Conservation (phyloP, 2,329 filamentous ascomycete species). For the Cercospora berteroae region DNA sequence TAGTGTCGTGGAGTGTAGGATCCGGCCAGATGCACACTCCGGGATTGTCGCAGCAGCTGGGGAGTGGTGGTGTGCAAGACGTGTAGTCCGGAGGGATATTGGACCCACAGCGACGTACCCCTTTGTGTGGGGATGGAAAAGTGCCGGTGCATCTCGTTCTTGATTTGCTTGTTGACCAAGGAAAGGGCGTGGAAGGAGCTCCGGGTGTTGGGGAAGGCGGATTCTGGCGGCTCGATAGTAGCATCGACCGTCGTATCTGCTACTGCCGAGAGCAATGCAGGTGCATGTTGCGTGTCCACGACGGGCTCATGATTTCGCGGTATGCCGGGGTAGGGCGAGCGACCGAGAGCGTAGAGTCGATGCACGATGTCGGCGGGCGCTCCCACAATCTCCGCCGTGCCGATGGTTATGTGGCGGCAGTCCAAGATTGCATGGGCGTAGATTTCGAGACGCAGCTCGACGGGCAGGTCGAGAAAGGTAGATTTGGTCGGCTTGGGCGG, state of each 20-base stretch:
- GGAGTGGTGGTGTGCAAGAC: conserved; percentile 42
- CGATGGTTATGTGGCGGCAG: conserved; percentile 41
- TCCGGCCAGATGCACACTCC: conserved; percentile 43
- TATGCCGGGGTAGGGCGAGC: conserved; percentile 39
- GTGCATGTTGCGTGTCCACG: conserved; percentile 36
- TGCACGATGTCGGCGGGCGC: conserved; percentile 35
- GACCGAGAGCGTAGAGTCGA: conserved; percentile 28
- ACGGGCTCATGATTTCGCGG: conserved; percentile 40
- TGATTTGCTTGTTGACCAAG: conserved; percentile 37
- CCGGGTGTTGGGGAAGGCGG: conserved; percentile 14
- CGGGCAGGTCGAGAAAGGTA: conserved; percentile 26
- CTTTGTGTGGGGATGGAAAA: conserved; percentile 31
- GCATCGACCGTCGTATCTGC: conserved; percentile 31
- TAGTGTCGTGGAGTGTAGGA: conserved; percentile 34
- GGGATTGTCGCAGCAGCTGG: conserved; percentile 42
- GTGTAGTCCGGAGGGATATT: conserved; percentile 44
- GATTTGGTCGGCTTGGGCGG: not conserved
- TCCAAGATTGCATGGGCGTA: conserved; percentile 43
- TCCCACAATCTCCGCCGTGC: conserved; percentile 38
- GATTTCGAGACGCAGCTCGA: conserved; percentile 44
- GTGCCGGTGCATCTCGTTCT: conserved; percentile 40
- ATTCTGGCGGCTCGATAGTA: conserved; percentile 13
- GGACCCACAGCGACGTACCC: conserved; percentile 43
- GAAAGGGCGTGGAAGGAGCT: conserved; percentile 23
- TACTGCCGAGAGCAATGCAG: conserved; percentile 36